Evolutionary conservation across 2,329 filamentous ascomycete species (phyloP), one percentile per base, ranked within the genome.

Genomic region (Moelleriella libera): DNA sequence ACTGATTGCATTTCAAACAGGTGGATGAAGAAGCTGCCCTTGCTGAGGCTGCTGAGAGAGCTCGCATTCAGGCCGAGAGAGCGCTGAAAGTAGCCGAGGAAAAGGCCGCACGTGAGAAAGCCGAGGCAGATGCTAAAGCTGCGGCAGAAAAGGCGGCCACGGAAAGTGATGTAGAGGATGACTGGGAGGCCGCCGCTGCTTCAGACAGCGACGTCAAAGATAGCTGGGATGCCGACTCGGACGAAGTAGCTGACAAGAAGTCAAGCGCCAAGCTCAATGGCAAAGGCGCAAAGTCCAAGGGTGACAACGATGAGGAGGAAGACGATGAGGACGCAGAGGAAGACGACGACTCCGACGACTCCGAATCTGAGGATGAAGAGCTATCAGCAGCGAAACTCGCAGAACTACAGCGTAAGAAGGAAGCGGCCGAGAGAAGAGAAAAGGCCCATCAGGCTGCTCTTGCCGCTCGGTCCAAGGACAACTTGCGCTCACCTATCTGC

Each of bases 401-500:
- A 12, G 80, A 84, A 58, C 81, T 80, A 29, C 80, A 85, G 60
- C 79, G 83, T 58, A 96, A 96, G 71, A 85, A 82, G 55, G 89
- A 94, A 60, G 88, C 88, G 43, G 86, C 88, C 12, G 88, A 92
- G 58, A 80, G 90, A 60, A 80, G 90, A 59, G 85, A 88, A 68
- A 87, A 87, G 68, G 85, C 88, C 49, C 87, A 94, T 63, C 87
- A 96, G 66, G 90, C 88, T 52, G 92, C 92, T 14, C 67, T 96
- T 61, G 89, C 88, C 43, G 89, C 90, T 45, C 80, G 88, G 51
- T 97, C 90, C 28, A 88, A 86, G 67, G 89, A 98, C 63, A 83
- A 98, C 67, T 78, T 98, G 48, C 88, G 92, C 49, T 97, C 92
- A 41, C 92, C 92, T 47, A 98, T 98, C 68, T 97, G 92, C 76